Base-by-base conservation (phyloP, 768 basidiomycete genomes). In the Tricholoma bakamatsutake region DNA sequence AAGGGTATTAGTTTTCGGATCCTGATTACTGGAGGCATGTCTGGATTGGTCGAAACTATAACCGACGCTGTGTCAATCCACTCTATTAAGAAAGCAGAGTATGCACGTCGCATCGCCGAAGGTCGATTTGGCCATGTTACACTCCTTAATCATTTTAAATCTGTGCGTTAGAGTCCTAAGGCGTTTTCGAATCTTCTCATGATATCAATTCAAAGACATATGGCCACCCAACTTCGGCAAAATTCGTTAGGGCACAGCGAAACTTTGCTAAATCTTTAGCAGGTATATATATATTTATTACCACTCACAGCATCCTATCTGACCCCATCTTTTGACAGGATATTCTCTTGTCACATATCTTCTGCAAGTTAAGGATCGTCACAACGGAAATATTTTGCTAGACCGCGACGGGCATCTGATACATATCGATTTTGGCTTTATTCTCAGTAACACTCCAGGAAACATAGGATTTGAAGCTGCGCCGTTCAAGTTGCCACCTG, bases 401-500 rank as follows among this genome's bases (percentile, higher is more conserved):
- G 97, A 98, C 72, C 84, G 92, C 52, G 93, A 97, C 33, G 97
- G 97, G 0, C 95, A 95, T 62, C 77, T 97, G 21, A 87, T 97
- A 49, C 92, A 99, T 69, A 99, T 99, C 58, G 97, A 98, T 70
- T 99, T 98, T 67, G 97, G 97, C 2, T 98, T 98, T 75, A 96
- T 98, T 80, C 79, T 98, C 33, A 89, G 89, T 42, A 98, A 98
- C 69, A 93, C 95, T 1, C 97, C 97, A 0, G 96, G 96, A 17
- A 96, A 96, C 67, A 89, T 99, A 59, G 91, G 96, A 27, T 98
- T 99, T 68, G 97, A 99, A 73, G 96, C 95, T n/a, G 95, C 97
- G 2, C 97, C 97, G 1, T 99, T 99, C 80, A 99, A 99, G 69
- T 73, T 98, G 11, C 87, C 94, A 7, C 77, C 88, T 52, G 97